Percentiles rank a stretch among this genome's conserved stretches.
These are phyloP conservation scores for Cryptococcus floricola DNA, from an alignment of 1,284 basidiomycete species.

Conservation along the genomic window DNA sequence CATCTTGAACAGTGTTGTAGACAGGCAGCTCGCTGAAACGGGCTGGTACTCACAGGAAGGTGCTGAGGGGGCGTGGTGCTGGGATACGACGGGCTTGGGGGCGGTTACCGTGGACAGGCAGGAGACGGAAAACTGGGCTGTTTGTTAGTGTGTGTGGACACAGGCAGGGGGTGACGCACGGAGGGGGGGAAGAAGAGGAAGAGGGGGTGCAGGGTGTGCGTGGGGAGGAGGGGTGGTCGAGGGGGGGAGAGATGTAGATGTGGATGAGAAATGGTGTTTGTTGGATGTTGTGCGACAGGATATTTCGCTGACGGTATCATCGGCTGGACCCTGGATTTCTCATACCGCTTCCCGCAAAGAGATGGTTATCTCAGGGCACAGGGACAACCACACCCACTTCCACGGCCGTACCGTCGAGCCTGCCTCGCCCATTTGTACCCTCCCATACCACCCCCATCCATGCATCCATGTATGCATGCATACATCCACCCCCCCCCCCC, in stretches of 20 bases:
- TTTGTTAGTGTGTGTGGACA: background rate
- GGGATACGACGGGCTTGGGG: background rate
- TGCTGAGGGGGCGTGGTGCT: background rate
- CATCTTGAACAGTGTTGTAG: background rate
- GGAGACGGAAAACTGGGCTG: background rate
- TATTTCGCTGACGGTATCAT: background rate
- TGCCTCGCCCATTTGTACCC: too few relatives aligned
- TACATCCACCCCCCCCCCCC: too few relatives aligned
- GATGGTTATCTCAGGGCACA: too few relatives aligned
- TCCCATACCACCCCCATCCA: too few relatives aligned
- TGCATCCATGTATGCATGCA: too few relatives aligned
- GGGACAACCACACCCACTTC: too few relatives aligned
- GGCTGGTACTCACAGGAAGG: background rate
- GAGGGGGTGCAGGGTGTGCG: background rate
- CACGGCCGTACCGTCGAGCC: too few relatives aligned
- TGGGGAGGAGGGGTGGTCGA: background rate
- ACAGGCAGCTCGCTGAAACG: background rate
- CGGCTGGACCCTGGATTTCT: background rate
- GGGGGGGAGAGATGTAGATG: background rate
- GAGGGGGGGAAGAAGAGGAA: background rate
- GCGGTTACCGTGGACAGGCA: background rate
- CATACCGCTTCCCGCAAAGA: background rate
- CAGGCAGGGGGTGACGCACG: background rate
- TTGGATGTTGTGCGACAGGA: background rate
- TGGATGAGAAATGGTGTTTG: background rate